Evolutionary conservation across 805 yeast genomes (phyloP).

Genomic region (Cyberlindnera japonica): DNA sequence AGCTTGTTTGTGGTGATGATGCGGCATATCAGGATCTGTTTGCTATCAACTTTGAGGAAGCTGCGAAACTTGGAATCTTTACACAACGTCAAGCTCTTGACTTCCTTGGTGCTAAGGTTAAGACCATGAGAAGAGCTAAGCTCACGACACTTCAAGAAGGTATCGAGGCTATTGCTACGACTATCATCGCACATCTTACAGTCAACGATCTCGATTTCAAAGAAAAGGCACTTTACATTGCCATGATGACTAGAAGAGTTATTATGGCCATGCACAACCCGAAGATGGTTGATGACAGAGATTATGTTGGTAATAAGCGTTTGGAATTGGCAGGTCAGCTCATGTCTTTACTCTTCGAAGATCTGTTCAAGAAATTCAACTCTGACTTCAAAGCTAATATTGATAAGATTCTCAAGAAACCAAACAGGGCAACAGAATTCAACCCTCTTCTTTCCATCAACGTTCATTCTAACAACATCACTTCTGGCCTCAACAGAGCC

Average conservation of each 20-base stretch:
- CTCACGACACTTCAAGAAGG: slow-evolving; percentile 86
- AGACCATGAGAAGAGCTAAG: slow-evolving; percentile 89
- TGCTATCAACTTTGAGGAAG: slow-evolving; percentile 91
- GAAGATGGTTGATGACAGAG: slow-evolving; percentile 95
- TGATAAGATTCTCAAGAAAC: slow-evolving; percentile 90
- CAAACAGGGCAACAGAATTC: slow-evolving; percentile 91
- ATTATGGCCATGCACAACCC: slow-evolving; percentile 94
- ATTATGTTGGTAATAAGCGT: slow-evolving; percentile 97
- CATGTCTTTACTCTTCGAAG: slow-evolving; percentile 92
- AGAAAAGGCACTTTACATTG: slow-evolving; percentile 91
- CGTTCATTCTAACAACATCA: slow-evolving; percentile 88
- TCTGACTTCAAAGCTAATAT: slow-evolving; percentile 90
- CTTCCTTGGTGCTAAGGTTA: slow-evolving; percentile 86
- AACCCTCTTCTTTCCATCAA: slow-evolving; percentile 89
- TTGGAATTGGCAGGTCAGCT: slow-evolving; percentile 96
- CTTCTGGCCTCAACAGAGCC: slow-evolving; percentile 92
- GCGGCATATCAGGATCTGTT: slow-evolving; percentile 87
- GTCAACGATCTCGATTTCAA: slow-evolving; percentile 83
- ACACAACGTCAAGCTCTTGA: slow-evolving; percentile 94
- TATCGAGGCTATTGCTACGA: slow-evolving; percentile 92
- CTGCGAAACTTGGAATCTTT: slow-evolving; percentile 76
- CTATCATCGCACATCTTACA: slow-evolving; percentile 91
- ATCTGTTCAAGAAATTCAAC: slow-evolving; percentile 94
- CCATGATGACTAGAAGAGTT: slow-evolving; percentile 95
- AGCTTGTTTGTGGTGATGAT: slow-evolving; percentile 88